These are phyloP conservation scores for Rhodotorula taiwanensis DNA, from an alignment of 768 basidiomycete species.

Conservation along the genomic window DNA sequence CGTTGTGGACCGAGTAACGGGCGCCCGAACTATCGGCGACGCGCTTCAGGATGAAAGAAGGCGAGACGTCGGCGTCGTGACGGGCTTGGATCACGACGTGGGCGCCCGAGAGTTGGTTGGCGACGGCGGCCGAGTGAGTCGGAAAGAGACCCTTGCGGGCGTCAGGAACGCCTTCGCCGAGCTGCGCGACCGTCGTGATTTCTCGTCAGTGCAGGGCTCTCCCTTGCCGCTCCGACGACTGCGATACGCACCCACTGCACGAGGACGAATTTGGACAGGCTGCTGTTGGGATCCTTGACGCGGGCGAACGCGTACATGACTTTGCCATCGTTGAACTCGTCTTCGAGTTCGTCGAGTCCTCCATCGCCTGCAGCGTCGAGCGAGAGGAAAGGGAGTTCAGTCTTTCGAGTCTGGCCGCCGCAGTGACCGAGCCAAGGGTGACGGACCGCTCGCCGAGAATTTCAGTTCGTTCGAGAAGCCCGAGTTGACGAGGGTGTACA, in stretches of 20 bases:
- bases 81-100: constrained; percentile 82
- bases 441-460: constrained; percentile 1
- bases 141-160: constrained; percentile 84
- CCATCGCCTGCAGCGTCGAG: constrained; percentile 57
- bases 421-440: neutral
- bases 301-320: constrained; percentile 43
- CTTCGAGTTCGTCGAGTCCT: constrained; percentile 82
- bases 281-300: constrained; percentile 49
- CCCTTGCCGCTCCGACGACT: too few relatives aligned
- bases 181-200: too few relatives aligned
- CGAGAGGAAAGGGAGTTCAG: neutral
- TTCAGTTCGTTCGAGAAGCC: constrained; percentile 20
- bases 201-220: too few relatives aligned
- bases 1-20: constrained; percentile 77
- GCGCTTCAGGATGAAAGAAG: constrained; percentile 73
- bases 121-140: constrained; percentile 72
- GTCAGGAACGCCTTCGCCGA: constrained; percentile 92
- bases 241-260: constrained; percentile 66
- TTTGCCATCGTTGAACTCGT: constrained; percentile 93
- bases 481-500: constrained; percentile 29
- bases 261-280: constrained; percentile 84
- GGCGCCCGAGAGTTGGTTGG: constrained; percentile 61
- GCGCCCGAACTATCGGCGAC: constrained; percentile 46
- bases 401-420: too few relatives aligned
- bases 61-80: constrained; percentile 79